phyloP scores from a whole-genome alignment of 345 rosid genomes.

The Arabidopsis suecica region DNA sequence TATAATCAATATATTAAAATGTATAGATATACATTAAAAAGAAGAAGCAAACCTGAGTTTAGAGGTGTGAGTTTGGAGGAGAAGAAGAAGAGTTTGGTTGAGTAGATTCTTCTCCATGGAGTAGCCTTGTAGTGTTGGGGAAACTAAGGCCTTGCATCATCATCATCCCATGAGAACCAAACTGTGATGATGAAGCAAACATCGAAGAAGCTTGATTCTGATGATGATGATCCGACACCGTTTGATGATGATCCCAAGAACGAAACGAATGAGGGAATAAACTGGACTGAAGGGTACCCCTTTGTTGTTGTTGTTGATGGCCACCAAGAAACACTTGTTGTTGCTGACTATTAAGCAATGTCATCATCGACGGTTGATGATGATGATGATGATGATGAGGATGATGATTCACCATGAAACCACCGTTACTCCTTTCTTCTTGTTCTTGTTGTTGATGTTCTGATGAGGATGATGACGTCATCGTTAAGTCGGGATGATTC shows the following conservation, averaged over 20 bases:
- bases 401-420: constrained; percentile 51
- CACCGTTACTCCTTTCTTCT: constrained; percentile 47
- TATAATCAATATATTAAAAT: neutral
- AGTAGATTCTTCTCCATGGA: constrained; percentile 56
- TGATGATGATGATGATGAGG: constrained; percentile 38
- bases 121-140: constrained; percentile 39
- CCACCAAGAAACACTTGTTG: constrained; percentile 52
- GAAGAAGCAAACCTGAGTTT: constrained; percentile 28
- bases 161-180: constrained; percentile 58
- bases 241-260: constrained; percentile 62
- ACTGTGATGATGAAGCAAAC: constrained; percentile 58
- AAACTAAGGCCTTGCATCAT: constrained; percentile 56
- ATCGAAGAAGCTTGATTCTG: constrained; percentile 49
- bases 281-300: constrained; percentile 96
- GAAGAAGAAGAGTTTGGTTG: constrained; percentile 57
- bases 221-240: constrained; percentile 52
- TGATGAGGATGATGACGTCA: constrained; percentile 46
- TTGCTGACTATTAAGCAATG: constrained; percentile 48
- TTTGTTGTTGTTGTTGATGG: constrained; percentile 57
- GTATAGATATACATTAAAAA: neutral
- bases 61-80: constrained; percentile 43
- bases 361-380: constrained; percentile 46
- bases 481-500: constrained; percentile 46
- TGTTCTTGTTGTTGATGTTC: constrained; percentile 42
- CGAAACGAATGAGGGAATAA: constrained; percentile 57